A percentile compares a stretch with the other conserved stretches of the same genome.
Evolutionary conservation across 2,329 filamentous ascomycete species (phyloP).

Genomic region (Sphaerostilbella broomeana): DNA sequence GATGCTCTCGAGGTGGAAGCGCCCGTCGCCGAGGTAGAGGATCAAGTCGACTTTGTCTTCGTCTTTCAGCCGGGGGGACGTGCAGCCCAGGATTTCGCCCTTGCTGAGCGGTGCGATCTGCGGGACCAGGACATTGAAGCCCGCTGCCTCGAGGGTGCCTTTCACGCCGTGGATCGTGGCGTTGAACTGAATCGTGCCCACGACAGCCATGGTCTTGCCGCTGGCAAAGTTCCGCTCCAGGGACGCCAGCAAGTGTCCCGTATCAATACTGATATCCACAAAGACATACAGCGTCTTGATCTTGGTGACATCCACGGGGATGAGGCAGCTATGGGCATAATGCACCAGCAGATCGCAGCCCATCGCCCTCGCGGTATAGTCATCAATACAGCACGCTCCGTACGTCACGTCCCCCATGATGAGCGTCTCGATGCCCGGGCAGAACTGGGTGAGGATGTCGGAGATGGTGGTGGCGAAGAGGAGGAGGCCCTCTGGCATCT

Average conservation of each 20-base stretch:
- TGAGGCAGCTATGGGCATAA: conserved; percentile 94
- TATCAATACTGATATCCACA: conserved; percentile 95
- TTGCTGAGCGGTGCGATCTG: conserved; percentile 91
- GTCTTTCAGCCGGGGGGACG: conserved; percentile 64
- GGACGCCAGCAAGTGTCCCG: conserved; percentile 75
- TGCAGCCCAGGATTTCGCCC: conserved; percentile 96
- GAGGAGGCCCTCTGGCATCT: conserved; percentile 92
- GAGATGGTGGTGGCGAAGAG: conserved; percentile 97
- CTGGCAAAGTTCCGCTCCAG: conserved; percentile 80
- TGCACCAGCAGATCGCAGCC: conserved; percentile 93
- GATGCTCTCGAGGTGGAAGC: conserved; percentile 94
- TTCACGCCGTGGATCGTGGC: conserved; percentile 86
- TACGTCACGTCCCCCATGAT: conserved; percentile 99
- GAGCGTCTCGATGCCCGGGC: conserved; percentile 80
- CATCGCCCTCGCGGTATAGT: conserved; percentile 90
- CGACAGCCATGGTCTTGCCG: conserved; percentile 82
- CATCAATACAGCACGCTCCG: conserved; percentile 96
- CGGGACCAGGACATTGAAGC: conserved; percentile 79
- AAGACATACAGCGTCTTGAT: conserved; percentile 98
- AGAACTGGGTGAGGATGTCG: conserved; percentile 92
- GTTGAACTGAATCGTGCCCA: conserved; percentile 98
- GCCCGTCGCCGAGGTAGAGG: conserved; percentile 83
- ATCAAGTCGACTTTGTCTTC: conserved; percentile 64
- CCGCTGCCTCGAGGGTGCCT: conserved; percentile 69
- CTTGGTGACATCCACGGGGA: conserved; percentile 91